Conservation (phyloP, 1,284 basidiomycete genomes). For the Cutaneotrichosporon sp. region DNA sequence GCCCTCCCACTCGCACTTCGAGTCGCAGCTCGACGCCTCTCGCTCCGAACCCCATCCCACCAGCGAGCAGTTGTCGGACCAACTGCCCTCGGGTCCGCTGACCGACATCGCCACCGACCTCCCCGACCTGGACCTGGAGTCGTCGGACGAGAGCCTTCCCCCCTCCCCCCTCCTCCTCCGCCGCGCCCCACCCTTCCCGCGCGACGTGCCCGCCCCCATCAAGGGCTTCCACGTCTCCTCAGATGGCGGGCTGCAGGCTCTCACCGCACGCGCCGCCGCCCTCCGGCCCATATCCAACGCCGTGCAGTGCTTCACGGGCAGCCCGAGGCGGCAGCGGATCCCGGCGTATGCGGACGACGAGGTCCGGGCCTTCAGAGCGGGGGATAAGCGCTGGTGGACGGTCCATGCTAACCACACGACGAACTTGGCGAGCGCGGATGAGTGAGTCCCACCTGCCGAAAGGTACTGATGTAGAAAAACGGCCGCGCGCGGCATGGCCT, state of each 20-base stretch:
- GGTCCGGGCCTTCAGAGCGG: neutral
- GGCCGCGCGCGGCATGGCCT: neutral
- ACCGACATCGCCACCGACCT: neutral
- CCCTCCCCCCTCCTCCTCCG: neutral
- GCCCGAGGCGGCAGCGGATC: neutral
- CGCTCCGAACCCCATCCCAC: neutral
- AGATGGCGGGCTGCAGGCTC: conserved; percentile 14
- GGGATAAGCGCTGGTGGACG: conserved; percentile 10
- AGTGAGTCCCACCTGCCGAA: neutral
- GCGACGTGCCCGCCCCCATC: conserved; percentile 10
- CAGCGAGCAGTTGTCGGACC: neutral
- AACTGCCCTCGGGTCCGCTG: neutral
- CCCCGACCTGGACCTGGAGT: neutral
- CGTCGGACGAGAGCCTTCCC: neutral
- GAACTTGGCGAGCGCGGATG: conserved; percentile 9
- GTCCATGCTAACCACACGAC: conserved; percentile 22
- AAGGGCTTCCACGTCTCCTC: conserved; percentile 20
- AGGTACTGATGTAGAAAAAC: conserved; percentile 6
- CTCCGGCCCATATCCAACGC: neutral
- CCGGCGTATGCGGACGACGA: neutral
- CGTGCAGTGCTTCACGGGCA: conserved; percentile 15
- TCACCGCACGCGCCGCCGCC: neutral
- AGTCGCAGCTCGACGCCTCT: conserved; percentile 1
- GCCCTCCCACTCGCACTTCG: neutral
- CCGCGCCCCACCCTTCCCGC: neutral